Evolutionary conservation across 176 grass and related monocot species (phyloP).

Genomic region (Oryza rufipogon): DNA sequence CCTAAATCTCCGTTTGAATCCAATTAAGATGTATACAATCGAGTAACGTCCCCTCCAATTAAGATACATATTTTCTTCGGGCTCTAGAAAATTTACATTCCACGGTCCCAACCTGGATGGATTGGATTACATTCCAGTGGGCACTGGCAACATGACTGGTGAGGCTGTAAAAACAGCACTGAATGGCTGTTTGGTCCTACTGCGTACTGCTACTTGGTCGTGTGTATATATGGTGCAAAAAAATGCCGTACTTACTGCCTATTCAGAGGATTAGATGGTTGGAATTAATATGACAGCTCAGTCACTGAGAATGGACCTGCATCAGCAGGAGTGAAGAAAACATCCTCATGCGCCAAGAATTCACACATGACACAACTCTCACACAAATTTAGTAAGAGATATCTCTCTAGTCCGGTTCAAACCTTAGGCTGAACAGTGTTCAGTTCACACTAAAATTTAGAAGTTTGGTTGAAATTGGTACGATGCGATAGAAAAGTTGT

Average conservation of each 20-base stretch:
- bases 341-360: conserved; percentile 1
- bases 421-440: no score
- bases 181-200: not conserved
- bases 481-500: no score
- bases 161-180: not conserved
- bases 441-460: no score
- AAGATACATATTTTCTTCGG: no score
- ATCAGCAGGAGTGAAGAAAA: not conserved
- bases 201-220: not conserved
- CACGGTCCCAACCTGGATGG: no score
- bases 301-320: not conserved
- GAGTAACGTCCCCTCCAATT: no score
- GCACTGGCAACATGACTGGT: not conserved
- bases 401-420: no score
- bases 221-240: not conserved
- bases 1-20: no score
- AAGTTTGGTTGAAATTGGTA: no score
- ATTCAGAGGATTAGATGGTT: conserved; percentile 28
- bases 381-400: not conserved
- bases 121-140: not conserved
- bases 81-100: no score
- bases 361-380: not conserved
- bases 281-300: conserved; percentile 32
- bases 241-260: not conserved
- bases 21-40: no score